Base-by-base conservation (phyloP, 352 stramenopile genomes). In the Pythium utonaiense region DNA sequence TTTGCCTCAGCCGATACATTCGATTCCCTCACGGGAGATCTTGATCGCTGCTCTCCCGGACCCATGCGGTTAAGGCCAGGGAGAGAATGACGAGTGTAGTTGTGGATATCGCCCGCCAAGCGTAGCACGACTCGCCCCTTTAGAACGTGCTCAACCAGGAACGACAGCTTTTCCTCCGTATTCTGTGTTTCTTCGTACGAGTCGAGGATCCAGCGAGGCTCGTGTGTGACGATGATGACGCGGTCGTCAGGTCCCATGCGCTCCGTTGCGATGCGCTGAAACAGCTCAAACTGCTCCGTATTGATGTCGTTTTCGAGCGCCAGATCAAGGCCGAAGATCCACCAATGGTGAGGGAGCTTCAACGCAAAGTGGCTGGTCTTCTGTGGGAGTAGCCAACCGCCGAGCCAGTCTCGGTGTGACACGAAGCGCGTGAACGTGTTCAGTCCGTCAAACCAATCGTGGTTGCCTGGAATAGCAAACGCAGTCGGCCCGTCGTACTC, bases 401-500 rank as follows among this genome's bases (percentile, higher is more conserved):
- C 93, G 3, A 97, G 82, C 87, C 89, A 98, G 52, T 97, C 88
- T 40, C 91, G 77, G 27, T 95, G 86, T 54, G 91, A 89, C 62
- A 98, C 87, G 61, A 91, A 97, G 22, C 91, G 80, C 25, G 80
- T 96, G 51, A 94, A 98, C 10, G 91, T 97, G 57, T 93, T 92
- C 21, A 98, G 73, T 16, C 93, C 93, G 64, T 98, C 93, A 65
- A 97, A 96, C 91, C 93, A 98, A 61, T 98, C 93, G 66, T 98
- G 93, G 64, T 98, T 98, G 0, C 93, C 90, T 3, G 86, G 86
- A 53, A 95, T 89, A 17, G 83, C 83, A 59, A 95, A 93, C 19
- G 73, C 83, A 2, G 71, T 91, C 12, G 80, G 83, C 0, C 83
- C 86, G 61, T 81, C 60, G 42, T 93, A 93, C n/a, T 91, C 74